Evolutionary conservation across 129 eudicot species (phyloP), one percentile per base, ranked within the genome.

Genomic region (Logfia minima): DNA sequence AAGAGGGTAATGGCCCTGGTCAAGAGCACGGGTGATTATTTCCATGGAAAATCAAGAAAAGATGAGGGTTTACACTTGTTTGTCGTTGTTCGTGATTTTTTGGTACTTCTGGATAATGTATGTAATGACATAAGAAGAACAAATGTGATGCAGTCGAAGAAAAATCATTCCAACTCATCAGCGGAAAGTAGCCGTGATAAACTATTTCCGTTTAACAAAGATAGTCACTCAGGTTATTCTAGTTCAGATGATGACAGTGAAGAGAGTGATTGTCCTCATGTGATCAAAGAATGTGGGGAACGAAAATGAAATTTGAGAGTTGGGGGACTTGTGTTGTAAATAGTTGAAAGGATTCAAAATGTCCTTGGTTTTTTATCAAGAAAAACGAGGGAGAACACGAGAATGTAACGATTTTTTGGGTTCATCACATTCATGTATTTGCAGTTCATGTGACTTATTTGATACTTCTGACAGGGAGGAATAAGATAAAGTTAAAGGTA

Each of bases 21-120:
- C 56, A 87, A 82, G 84, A 84, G 84, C 78, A 88, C 95, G 1
- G 92, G 89, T n/a, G 92, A 89, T 79, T 93, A 91, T 72, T 93
- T 93, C 91, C 98, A 91, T n/a, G 98, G 98, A 23, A 78, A 72
- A 61, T 76, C 90, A 8, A 86, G 90, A 70, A 87, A 84, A 69
- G 97, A 91, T 9, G 98, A 93, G 76, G 97, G 92, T 3, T 71
- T 81, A 65, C 83, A 83, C 21, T 84, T 89, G 68, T 92, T 92
- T 79, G 83, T 79, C 17, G 76, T 92, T 17, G 92, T 92, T n/a
- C 90, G 92, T 32, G 96, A 92, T 78, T 92, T 92, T 83, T 74
- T 92, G 84, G 24, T 76, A 16, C 90, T 92, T 80, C 77, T 92
- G 85, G 92, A 92, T 29, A 87, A 83, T 70, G 88, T 83, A 0